Percentiles rank a stretch among this genome's conserved stretches.
phyloP scores from a whole-genome alignment of 805 yeast genomes.

The Ogataea paraovalis region DNA sequence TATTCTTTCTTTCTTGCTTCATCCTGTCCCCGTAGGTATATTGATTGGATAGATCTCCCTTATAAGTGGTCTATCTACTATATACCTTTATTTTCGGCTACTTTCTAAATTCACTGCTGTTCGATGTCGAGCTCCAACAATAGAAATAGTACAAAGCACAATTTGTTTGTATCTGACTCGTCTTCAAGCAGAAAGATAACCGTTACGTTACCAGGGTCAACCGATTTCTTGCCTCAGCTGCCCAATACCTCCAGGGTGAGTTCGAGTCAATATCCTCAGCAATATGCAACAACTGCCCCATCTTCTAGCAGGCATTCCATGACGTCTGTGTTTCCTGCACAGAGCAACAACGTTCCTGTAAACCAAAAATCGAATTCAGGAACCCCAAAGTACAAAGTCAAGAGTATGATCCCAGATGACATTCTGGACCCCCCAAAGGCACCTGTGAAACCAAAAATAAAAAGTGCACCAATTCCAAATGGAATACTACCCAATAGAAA shows the following conservation, averaged over 20 bases:
- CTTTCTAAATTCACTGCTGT: too few species aligned
- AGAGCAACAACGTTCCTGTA: too few species aligned
- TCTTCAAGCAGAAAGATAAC: constrained; percentile 2
- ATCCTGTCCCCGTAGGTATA: too few species aligned
- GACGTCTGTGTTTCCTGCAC: background rate
- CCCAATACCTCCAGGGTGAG: background rate
- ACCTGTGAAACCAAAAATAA: background rate
- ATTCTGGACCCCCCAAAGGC: constrained; percentile 3
- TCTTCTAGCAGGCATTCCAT: background rate
- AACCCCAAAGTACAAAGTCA: constrained; percentile 7
- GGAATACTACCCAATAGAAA: background rate
- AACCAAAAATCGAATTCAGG: too few species aligned
- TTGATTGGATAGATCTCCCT: too few species aligned
- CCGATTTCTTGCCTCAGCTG: constrained; percentile 1
- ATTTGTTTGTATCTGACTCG: background rate
- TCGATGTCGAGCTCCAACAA: background rate
- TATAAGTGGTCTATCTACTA: too few species aligned
- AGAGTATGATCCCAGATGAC: constrained; percentile 15
- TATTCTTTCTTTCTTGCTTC: background rate
- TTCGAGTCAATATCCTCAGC: too few species aligned
- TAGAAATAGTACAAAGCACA: background rate
- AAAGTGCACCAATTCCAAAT: background rate
- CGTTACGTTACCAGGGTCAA: constrained; percentile 4
- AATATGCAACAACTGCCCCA: background rate
- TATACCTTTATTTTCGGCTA: too few species aligned